Evolutionary conservation across 257 asterid genomes (phyloP).

Genomic region (Cordia subcordata): DNA sequence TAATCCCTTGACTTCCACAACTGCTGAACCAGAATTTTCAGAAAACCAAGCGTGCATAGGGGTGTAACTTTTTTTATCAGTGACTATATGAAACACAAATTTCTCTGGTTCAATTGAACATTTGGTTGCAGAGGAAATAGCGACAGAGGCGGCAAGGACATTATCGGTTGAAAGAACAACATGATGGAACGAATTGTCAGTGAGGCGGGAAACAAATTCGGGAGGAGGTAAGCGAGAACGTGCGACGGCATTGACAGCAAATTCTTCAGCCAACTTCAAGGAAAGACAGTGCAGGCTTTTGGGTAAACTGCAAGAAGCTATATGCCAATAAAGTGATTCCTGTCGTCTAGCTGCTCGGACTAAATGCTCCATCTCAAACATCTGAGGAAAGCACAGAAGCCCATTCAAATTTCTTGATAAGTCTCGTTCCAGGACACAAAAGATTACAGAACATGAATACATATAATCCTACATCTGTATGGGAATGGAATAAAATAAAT

Average conservation of each 20-base stretch:
- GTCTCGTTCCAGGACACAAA: no score
- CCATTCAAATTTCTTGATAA: background rate
- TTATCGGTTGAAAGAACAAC: slow-evolving; percentile 82
- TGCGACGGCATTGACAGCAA: slow-evolving; percentile 63
- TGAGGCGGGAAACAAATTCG: slow-evolving; percentile 53
- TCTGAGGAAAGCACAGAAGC: slow-evolving; percentile 33
- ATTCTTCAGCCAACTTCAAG: slow-evolving; percentile 75
- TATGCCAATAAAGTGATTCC: slow-evolving; percentile 71
- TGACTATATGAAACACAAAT: slow-evolving; percentile 72
- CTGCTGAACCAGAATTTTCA: slow-evolving; percentile 48
- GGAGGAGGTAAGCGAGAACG: slow-evolving; percentile 74
- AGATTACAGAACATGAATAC: no score
- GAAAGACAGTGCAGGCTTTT: slow-evolving; percentile 72
- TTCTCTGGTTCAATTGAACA: slow-evolving; percentile 47
- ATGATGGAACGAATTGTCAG: slow-evolving; percentile 59
- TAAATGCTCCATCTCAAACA: slow-evolving; percentile 54
- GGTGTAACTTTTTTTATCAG: slow-evolving; percentile 77
- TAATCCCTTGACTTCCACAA: slow-evolving; percentile 80
- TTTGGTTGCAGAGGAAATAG: slow-evolving; percentile 55
- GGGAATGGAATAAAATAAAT: no score
- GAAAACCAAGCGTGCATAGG: slow-evolving; percentile 96
- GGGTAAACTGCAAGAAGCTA: slow-evolving; percentile 76
- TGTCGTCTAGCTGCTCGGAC: slow-evolving; percentile 55
- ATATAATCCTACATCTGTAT: no score
- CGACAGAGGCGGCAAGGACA: slow-evolving; percentile 86